Percentiles rank a stretch among this genome's conserved stretches.
These are phyloP conservation scores for Acorus calamus DNA, from an alignment of 106 monocot species.

Conservation along the genomic window DNA sequence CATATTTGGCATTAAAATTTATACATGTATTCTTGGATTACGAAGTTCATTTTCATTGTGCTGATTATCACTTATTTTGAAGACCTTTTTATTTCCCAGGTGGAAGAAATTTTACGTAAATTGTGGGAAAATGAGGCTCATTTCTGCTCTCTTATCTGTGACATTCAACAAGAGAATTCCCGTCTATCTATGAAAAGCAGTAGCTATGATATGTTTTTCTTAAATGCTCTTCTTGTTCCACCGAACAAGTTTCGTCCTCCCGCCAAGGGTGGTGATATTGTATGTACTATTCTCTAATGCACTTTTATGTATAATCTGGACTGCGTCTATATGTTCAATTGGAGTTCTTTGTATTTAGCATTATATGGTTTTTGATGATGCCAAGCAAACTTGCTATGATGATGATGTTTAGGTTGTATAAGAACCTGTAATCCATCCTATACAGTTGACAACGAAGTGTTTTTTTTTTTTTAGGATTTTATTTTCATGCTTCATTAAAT, in stretches of 20 bases:
- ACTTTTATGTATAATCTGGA: no score
- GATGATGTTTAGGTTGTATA: no score
- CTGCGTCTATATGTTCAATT: no score
- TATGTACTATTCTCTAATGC: slow-evolving; percentile 15
- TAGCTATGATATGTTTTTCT: slow-evolving; percentile 58
- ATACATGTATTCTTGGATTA: neutral
- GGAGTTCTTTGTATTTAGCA: no score
- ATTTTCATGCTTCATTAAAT: neutral
- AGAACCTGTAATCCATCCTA: no score
- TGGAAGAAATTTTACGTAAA: slow-evolving; percentile 40
- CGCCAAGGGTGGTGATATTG: slow-evolving; percentile 12
- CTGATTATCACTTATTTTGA: neutral
- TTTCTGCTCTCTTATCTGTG: slow-evolving; percentile 68
- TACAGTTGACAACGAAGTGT: no score
- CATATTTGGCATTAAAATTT: neutral
- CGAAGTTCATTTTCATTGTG: no score
- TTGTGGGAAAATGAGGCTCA: slow-evolving; percentile 62
- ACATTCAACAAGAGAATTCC: slow-evolving; percentile 40
- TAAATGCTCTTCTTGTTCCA: slow-evolving; percentile 77
- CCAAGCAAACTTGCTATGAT: no score
- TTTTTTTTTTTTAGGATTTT: neutral
- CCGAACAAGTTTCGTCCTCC: slow-evolving; percentile 81
- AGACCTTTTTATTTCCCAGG: slow-evolving; percentile 25
- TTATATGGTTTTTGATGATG: no score
- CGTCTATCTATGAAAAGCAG: slow-evolving; percentile 12